Percentiles rank a stretch among this genome's conserved stretches.
phyloP scores from a whole-genome alignment of 1,139 yeast genomes.

The Geotrichum histeridarum region DNA sequence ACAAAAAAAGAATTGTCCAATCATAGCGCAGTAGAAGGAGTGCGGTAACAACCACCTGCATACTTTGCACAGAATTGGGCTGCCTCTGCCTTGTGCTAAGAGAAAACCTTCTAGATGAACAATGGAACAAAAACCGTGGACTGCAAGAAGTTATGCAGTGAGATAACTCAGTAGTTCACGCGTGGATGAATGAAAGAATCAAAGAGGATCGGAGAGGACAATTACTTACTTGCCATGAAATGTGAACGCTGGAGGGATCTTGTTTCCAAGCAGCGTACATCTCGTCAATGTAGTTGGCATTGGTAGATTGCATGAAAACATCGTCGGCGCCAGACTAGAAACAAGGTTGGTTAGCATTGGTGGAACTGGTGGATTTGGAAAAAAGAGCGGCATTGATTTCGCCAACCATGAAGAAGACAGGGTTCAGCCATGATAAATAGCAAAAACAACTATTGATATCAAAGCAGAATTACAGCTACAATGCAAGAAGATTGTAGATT shows the following conservation, averaged over 20 bases:
- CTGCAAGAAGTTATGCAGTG: no score
- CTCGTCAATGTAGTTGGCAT: conserved; percentile 92
- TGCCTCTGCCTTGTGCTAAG: background rate
- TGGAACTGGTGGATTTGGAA: background rate
- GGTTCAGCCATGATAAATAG: background rate
- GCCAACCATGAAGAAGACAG: background rate
- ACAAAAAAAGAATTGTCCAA: background rate
- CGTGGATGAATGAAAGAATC: conserved; percentile 1
- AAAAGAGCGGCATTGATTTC: background rate
- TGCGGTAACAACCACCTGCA: background rate
- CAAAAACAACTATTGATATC: background rate
- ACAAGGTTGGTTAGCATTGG: conserved; percentile 1
- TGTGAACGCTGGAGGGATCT: conserved; percentile 88
- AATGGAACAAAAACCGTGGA: no score
- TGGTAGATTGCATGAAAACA: conserved; percentile 74
- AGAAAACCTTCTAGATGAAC: background rate
- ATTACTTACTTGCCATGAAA: conserved; percentile 68
- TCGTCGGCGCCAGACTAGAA: conserved; percentile 40
- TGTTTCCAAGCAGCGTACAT: conserved; percentile 93
- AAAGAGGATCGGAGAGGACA: background rate
- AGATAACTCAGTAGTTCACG: background rate
- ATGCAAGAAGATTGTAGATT: background rate
- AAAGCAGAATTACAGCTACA: background rate
- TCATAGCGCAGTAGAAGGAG: background rate
- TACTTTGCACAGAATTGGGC: background rate